Percentiles rank a stretch among this genome's conserved stretches.
Evolutionary conservation across 2,329 filamentous ascomycete species (phyloP).

Genomic region (Pleomassaria siparia): DNA sequence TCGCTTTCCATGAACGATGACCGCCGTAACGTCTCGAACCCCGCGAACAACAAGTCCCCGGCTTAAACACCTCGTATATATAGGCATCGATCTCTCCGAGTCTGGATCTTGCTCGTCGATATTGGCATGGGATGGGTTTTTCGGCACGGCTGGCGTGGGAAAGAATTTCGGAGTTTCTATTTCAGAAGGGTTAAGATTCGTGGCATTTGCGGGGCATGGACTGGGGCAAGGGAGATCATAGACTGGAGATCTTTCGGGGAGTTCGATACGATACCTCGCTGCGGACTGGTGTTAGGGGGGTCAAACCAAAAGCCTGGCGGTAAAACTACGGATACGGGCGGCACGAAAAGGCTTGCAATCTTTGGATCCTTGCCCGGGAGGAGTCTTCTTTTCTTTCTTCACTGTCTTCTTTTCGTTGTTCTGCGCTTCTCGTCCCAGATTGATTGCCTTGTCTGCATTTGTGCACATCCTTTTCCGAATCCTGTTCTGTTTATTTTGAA

Average conservation of each 20-base stretch:
- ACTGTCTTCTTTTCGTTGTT: slow-evolving; percentile 9
- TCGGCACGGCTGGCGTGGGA: slow-evolving; percentile 38
- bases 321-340: slow-evolving; percentile 30
- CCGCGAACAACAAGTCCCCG: slow-evolving; percentile 44
- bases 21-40: slow-evolving; percentile 47
- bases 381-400: slow-evolving; percentile 12
- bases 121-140: slow-evolving; percentile 37
- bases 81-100: slow-evolving; percentile 34
- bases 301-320: slow-evolving; percentile 34
- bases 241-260: slow-evolving; percentile 42
- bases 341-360: slow-evolving; percentile 20
- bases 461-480: slow-evolving; percentile 3
- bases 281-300: slow-evolving; percentile 35
- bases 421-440: slow-evolving; percentile 6
- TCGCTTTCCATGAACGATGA: slow-evolving; percentile 69
- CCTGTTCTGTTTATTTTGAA: slow-evolving; percentile 2
- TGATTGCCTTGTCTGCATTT: slow-evolving; percentile 4
- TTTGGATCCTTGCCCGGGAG: slow-evolving; percentile 20
- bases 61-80: slow-evolving; percentile 41
- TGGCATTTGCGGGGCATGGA: slow-evolving; percentile 42
- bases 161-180: slow-evolving; percentile 42
- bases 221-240: slow-evolving; percentile 38
- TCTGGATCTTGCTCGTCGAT: slow-evolving; percentile 37
- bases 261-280: slow-evolving; percentile 44
- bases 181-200: slow-evolving; percentile 42